These are phyloP conservation scores for Paraphaeosphaeria minitans DNA, from an alignment of 2,329 filamentous ascomycete genomes.

Conservation along the genomic window DNA sequence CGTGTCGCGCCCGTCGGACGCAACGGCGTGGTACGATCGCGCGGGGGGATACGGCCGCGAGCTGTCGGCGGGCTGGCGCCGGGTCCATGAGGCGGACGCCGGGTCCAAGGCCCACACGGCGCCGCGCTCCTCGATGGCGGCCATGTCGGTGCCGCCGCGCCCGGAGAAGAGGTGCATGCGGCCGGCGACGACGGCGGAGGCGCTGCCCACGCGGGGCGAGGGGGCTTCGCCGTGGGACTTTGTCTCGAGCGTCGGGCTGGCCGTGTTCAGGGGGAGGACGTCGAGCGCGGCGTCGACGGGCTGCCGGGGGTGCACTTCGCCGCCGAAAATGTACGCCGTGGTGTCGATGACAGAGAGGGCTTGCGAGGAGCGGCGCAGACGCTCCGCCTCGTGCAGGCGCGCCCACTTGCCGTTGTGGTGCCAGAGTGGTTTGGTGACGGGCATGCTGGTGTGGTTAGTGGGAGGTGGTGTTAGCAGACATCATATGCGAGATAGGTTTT, in stretches of 20 bases:
- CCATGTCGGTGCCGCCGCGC: constrained; percentile 70
- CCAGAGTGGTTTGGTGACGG: constrained; percentile 29
- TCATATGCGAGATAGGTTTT: too few species aligned
- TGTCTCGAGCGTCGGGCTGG: constrained; percentile 48
- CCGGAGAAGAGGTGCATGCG: constrained; percentile 84
- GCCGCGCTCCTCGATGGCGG: constrained; percentile 74
- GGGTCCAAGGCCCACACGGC: constrained; percentile 78
- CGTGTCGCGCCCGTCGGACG: constrained; percentile 68
- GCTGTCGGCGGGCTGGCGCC: constrained; percentile 61
- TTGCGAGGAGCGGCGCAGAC: constrained; percentile 75
- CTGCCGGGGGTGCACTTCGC: constrained; percentile 69
- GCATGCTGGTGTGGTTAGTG: constrained; percentile 26
- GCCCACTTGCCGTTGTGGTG: constrained; percentile 45
- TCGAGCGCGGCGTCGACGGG: constrained; percentile 77
- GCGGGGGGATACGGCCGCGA: constrained; percentile 61
- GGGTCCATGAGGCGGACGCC: constrained; percentile 66
- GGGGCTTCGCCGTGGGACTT: constrained; percentile 56
- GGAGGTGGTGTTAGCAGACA: background rate
- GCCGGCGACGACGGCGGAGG: constrained; percentile 69
- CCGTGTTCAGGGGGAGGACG: constrained; percentile 61
- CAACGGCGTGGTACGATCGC: constrained; percentile 73
- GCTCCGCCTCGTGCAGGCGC: constrained; percentile 38
- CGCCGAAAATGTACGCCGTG: constrained; percentile 75
- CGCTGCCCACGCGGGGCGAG: constrained; percentile 72
- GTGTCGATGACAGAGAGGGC: constrained; percentile 65